phyloP scores from a whole-genome alignment of 495 filamentous ascomycete genomes.

The Podospora sp. region DNA sequence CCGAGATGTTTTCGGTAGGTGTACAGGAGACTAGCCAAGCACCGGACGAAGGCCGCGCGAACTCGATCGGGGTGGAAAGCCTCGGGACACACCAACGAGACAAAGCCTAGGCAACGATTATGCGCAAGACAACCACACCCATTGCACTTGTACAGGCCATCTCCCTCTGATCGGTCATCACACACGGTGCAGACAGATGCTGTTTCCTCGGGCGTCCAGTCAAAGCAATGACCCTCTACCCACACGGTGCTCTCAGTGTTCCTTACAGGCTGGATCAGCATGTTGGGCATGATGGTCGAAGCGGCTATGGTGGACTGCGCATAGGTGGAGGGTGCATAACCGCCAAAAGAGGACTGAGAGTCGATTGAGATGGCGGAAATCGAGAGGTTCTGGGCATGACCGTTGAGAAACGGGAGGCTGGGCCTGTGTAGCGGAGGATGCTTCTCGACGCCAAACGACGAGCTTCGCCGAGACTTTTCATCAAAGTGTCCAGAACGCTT shows the following conservation, averaged over 20 bases:
- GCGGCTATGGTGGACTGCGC: constrained; percentile 96
- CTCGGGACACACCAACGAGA: constrained; percentile 83
- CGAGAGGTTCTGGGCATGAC: constrained; percentile 76
- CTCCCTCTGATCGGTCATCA: constrained; percentile 80
- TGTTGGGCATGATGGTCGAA: constrained; percentile 94
- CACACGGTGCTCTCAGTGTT: constrained; percentile 87
- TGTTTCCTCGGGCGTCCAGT: constrained; percentile 68
- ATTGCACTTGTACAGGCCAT: constrained; percentile 83
- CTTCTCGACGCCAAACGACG: constrained; percentile 82
- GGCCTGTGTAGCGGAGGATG: constrained; percentile 72
- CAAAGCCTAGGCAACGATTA: constrained; percentile 75
- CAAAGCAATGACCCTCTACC: constrained; percentile 93
- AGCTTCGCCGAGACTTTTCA: constrained; percentile 78
- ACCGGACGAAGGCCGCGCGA: constrained; percentile 89
- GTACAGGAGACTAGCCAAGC: constrained; percentile 91
- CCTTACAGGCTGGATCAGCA: constrained; percentile 78
- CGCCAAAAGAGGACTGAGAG: constrained; percentile 68
- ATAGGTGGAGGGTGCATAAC: constrained; percentile 93
- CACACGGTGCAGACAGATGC: constrained; percentile 79
- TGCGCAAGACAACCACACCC: constrained; percentile 79
- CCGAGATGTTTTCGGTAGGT: constrained; percentile 87
- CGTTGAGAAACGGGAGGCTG: constrained; percentile 78
- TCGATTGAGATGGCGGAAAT: constrained; percentile 82
- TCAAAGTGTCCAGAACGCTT: constrained; percentile 97
- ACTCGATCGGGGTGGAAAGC: constrained; percentile 92